Evolutionary conservation across 2,329 filamentous ascomycete genomes (phyloP).

Genomic region (Nannizzia gypsea): DNA sequence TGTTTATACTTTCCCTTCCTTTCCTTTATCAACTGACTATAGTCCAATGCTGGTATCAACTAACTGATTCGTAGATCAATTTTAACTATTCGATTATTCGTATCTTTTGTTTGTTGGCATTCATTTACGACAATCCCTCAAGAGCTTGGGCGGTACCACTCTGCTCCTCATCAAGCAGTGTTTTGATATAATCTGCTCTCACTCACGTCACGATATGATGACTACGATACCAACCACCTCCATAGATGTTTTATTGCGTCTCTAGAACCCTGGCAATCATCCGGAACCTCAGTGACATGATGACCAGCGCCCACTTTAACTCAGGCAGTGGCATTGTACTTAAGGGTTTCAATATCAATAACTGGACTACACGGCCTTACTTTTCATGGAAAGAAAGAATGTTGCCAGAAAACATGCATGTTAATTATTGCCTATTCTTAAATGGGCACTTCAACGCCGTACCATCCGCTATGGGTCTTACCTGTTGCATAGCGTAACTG

Average conservation of each 20-base stretch:
- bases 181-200: background rate
- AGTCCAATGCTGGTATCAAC: background rate
- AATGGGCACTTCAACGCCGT: background rate
- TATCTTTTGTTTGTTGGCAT: background rate
- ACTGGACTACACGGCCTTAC: background rate
- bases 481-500: background rate
- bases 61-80: constrained; percentile 1
- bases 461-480: background rate
- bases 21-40: background rate
- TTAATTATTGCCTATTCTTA: background rate
- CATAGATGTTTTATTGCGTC: background rate
- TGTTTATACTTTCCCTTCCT: constrained; percentile 19
- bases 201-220: background rate
- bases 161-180: background rate
- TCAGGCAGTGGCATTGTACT: background rate
- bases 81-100: background rate
- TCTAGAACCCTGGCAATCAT: background rate
- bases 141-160: background rate
- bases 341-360: background rate
- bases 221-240: background rate
- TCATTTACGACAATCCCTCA: background rate
- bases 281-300: background rate
- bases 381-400: background rate
- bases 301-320: background rate
- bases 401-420: background rate